Evolutionary conservation across 352 stramenopile genomes (phyloP), one percentile per base, ranked within the genome.

Genomic region (Phytophthora lateralis): DNA sequence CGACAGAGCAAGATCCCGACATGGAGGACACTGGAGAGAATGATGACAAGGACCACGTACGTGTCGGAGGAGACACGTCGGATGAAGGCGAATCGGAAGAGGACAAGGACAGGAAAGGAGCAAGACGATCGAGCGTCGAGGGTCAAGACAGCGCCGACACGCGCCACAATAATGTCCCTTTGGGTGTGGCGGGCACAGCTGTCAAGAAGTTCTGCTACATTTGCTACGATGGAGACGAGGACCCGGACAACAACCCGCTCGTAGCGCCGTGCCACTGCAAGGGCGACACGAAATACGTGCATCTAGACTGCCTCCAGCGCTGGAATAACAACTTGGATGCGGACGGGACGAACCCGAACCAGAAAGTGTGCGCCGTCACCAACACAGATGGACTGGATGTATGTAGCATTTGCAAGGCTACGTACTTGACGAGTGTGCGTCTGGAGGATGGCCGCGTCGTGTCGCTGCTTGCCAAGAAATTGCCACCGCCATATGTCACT

Each of bases 181-280:
- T 89, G 11, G 80, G 80, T n/a, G 68, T 85, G 9, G 62, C 73
- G 3, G 71, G 67, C 2, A 68, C 68, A 10, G 56, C 68, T 15
- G 78, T 71, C 61, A 91, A 91, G 42, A 61, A 66, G 18, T 91
- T 94, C 60, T 97, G 91, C 69, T 97, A 97, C 73, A 97, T 97
- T 82, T 97, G 91, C 71, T 97, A 97, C 71, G 91, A 97, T 55
- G 85, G 79, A 44, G 90, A 96, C 41, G 88, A 96, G 58, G 83
- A 96, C 34, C 70, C 82, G 2, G 74, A 90, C 0, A 77, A 82
- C 41, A 97, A 97, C 64, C 90, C 89, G 35, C 77, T 97, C 4
- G 89, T 97, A 8, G 88, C 91, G 10, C 91, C 91, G 4, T 97
- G 91, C 60, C 76, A 96, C 48, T 97, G 91, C 69, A 97, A 97